Percentiles rank a stretch among this genome's conserved stretches.
Conservation (phyloP, 495 filamentous ascomycete genomes). For the Hamigera avellanea region DNA sequence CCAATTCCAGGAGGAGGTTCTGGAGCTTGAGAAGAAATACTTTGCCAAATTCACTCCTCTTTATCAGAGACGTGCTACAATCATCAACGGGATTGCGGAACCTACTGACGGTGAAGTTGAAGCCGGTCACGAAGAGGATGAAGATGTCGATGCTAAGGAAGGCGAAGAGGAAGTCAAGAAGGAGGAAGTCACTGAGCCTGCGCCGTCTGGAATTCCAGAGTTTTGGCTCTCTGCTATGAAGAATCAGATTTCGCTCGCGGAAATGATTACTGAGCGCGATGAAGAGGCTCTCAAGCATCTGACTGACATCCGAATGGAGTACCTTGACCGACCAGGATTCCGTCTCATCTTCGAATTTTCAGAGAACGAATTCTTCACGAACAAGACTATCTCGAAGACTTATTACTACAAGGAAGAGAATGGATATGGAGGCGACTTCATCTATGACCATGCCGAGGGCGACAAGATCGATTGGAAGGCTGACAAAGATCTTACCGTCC, state of each 20-base stretch:
- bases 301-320: slow-evolving; percentile 97
- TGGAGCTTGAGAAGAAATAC: slow-evolving; percentile 98
- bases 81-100: slow-evolving; percentile 81
- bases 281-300: slow-evolving; percentile 84
- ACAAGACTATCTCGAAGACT: slow-evolving; percentile 94
- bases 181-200: slow-evolving; percentile 35
- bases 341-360: slow-evolving; percentile 93
- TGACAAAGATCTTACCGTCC: slow-evolving; percentile 84
- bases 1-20: slow-evolving; percentile 94
- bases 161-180: slow-evolving; percentile 38
- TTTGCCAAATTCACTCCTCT: slow-evolving; percentile 97
- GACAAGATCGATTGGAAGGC: slow-evolving; percentile 97
- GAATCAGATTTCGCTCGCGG: slow-evolving; percentile 90
- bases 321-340: slow-evolving; percentile 96
- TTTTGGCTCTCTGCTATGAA: slow-evolving; percentile 99
- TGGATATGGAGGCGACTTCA: slow-evolving; percentile 96
- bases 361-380: slow-evolving; percentile 91
- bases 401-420: slow-evolving; percentile 99
- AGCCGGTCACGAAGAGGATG: slow-evolving; percentile 73
- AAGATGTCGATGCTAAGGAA: slow-evolving; percentile 42
- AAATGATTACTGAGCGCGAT: slow-evolving; percentile 96
- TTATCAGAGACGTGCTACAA: slow-evolving; percentile 87
- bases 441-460: slow-evolving; percentile 97
- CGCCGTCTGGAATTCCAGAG: slow-evolving; percentile 76
- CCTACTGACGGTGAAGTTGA: slow-evolving; percentile 77